These are phyloP conservation scores for Tolypocladium album DNA, from an alignment of 2,329 filamentous ascomycete genomes.

Conservation along the genomic window DNA sequence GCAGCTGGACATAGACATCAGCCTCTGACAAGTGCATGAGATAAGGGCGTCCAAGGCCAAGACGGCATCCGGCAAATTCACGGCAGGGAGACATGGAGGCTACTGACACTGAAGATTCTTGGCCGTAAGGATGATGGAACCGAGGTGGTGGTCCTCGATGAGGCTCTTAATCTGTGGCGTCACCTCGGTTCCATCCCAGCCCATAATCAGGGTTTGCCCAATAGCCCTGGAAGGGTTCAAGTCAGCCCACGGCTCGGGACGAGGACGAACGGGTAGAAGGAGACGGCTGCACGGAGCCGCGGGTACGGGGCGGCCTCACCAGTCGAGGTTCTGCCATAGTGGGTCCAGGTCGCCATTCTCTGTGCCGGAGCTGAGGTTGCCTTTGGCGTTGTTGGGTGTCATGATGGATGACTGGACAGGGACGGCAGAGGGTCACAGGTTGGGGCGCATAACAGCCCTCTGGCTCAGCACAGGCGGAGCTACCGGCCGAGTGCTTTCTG, in stretches of 20 bases:
- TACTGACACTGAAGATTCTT: slow-evolving; percentile 73
- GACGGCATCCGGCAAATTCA: background rate
- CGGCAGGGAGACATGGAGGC: slow-evolving; percentile 1
- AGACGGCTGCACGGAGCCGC: background rate
- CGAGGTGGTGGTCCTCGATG: slow-evolving; percentile 77
- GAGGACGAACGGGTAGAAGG: slow-evolving; percentile 2
- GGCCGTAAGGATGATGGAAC: slow-evolving; percentile 73
- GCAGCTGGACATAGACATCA: slow-evolving; percentile 52
- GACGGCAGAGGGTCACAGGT: slow-evolving; percentile 14
- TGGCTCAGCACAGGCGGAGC: background rate
- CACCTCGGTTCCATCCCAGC: slow-evolving; percentile 75
- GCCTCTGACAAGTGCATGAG: background rate
- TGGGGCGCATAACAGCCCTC: slow-evolving; percentile 5
- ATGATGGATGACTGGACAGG: slow-evolving; percentile 10
- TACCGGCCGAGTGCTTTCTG: background rate
- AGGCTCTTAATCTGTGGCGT: slow-evolving; percentile 73
- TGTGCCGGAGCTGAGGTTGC: slow-evolving; percentile 16
- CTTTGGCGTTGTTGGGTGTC: slow-evolving; percentile 10
- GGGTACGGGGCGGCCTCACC: slow-evolving; percentile 33
- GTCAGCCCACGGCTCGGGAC: slow-evolving; percentile 7
- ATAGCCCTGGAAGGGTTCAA: slow-evolving; percentile 43
- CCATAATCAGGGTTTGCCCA: slow-evolving; percentile 72
- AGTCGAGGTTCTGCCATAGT: slow-evolving; percentile 67
- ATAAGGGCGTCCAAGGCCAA: background rate
- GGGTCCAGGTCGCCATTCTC: slow-evolving; percentile 34